phyloP scores from a whole-genome alignment of 2,329 filamentous ascomycete species.

The Onygenales sp. region DNA sequence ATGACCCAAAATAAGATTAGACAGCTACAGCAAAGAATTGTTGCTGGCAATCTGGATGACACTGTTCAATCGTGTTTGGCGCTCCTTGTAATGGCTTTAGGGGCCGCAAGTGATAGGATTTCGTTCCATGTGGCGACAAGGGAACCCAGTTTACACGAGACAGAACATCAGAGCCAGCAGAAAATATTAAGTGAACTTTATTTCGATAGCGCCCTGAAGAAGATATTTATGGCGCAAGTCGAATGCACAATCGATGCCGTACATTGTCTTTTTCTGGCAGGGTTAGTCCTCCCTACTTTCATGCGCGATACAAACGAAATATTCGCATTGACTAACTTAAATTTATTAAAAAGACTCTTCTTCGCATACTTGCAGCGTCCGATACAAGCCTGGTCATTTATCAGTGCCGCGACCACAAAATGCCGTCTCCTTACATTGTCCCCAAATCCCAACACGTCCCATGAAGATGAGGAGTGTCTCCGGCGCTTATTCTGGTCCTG shows the following conservation, averaged over 20 bases:
- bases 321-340: not conserved
- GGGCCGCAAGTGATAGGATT: conserved; percentile 37
- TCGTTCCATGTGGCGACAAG: conserved; percentile 17
- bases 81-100: conserved; percentile 40
- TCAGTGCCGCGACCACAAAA: conserved; percentile 41
- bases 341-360: conserved; percentile 29
- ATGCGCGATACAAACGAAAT: too few relatives aligned
- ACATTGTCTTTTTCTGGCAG: conserved; percentile 43
- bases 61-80: conserved; percentile 34
- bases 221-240: conserved; percentile 38
- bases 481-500: conserved; percentile 47
- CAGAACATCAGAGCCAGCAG: conserved; percentile 21
- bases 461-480: conserved; percentile 39
- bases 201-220: conserved; percentile 40
- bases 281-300: conserved; percentile 24
- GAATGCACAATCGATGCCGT: conserved; percentile 38
- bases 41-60: conserved; percentile 28
- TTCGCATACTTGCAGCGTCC: conserved; percentile 43
- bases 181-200: conserved; percentile 34
- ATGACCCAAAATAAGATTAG: conserved; percentile 34
- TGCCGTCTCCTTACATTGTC: conserved; percentile 43
- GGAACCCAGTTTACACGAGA: conserved; percentile 17
- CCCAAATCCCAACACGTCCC: conserved; percentile 22
- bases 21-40: conserved; percentile 23
- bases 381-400: conserved; percentile 44